phyloP scores from a whole-genome alignment of 352 stramenopile genomes.

The Pythium brassicae region DNA sequence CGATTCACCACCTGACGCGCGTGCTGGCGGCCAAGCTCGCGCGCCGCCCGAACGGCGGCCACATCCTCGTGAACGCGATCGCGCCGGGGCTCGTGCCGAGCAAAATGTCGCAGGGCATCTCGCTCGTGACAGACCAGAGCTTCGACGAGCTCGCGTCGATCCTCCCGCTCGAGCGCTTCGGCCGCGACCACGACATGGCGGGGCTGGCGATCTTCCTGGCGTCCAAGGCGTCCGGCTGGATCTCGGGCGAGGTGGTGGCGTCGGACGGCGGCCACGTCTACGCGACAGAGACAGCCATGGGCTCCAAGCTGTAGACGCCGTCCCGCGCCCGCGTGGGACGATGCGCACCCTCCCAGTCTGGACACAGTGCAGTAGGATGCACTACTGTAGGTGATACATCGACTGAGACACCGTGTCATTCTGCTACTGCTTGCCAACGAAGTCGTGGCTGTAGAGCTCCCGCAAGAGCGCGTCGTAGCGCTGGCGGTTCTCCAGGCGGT shows the following conservation, averaged over 20 bases:
- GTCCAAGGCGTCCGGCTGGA: conserved; percentile 86
- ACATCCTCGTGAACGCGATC: conserved; percentile 96
- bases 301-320: conserved; percentile 32
- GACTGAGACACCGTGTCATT: too few species aligned
- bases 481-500: conserved; percentile 38
- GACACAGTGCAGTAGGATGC: too few species aligned
- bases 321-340: too few species aligned
- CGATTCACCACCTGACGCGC: conserved; percentile 92
- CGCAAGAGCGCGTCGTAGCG: conserved; percentile 24
- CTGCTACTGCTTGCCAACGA: not conserved
- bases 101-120: conserved; percentile 86
- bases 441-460: conserved; percentile 7
- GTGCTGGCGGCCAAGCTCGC: conserved; percentile 90
- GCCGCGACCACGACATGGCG: conserved; percentile 89
- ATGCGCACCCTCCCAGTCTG: too few species aligned
- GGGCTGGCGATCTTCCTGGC: conserved; percentile 90
- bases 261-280: conserved; percentile 87
- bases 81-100: conserved; percentile 90
- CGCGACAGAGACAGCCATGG: conserved; percentile 38
- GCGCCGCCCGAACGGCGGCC: conserved; percentile 60
- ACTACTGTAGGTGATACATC: too few species aligned
- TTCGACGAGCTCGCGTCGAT: conserved; percentile 58
- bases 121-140: conserved; percentile 31
- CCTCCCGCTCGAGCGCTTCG: conserved; percentile 84
- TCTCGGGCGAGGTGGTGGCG: conserved; percentile 89